phyloP scores from a whole-genome alignment of 257 asterid species.

The Gentiana straminea region DNA sequence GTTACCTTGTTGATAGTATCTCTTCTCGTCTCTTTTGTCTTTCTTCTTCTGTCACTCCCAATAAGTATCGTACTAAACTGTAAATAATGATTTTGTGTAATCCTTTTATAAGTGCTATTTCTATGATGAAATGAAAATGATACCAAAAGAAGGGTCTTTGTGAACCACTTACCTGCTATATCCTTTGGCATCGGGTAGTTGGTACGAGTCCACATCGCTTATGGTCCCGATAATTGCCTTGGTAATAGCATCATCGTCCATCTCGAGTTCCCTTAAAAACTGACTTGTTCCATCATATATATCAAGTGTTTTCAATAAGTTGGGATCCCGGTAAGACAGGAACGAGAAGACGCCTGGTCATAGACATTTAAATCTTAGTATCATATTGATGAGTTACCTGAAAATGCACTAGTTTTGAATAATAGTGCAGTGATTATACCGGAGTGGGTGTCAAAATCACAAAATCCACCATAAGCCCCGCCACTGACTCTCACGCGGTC shows the following conservation, averaged over 20 bases:
- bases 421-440: constrained; percentile 29
- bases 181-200: constrained; percentile 98
- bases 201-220: constrained; percentile 92
- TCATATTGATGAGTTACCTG: constrained; percentile 1
- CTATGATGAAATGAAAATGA: too few species aligned
- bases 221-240: constrained; percentile 97
- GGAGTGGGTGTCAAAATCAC: constrained; percentile 92
- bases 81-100: constrained; percentile 1
- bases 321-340: constrained; percentile 94
- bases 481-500: constrained; percentile 99
- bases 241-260: constrained; percentile 86
- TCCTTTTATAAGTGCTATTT: too few species aligned
- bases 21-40: constrained; percentile 82
- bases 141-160: background rate
- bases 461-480: constrained; percentile 99
- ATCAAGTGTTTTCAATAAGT: constrained; percentile 84
- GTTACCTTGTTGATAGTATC: constrained; percentile 83
- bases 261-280: constrained; percentile 72
- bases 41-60: constrained; percentile 90
- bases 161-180: constrained; percentile 60
- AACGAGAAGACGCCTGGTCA: constrained; percentile 84
- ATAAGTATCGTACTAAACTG: constrained; percentile 75
- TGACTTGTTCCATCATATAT: constrained; percentile 83
- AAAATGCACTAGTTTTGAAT: constrained; percentile 1
- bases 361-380: constrained; percentile 13